A percentile compares a stretch with the other conserved stretches of the same genome.
Conservation (phyloP, 352 stramenopile genomes). For the Globisporangium echinulatum region DNA sequence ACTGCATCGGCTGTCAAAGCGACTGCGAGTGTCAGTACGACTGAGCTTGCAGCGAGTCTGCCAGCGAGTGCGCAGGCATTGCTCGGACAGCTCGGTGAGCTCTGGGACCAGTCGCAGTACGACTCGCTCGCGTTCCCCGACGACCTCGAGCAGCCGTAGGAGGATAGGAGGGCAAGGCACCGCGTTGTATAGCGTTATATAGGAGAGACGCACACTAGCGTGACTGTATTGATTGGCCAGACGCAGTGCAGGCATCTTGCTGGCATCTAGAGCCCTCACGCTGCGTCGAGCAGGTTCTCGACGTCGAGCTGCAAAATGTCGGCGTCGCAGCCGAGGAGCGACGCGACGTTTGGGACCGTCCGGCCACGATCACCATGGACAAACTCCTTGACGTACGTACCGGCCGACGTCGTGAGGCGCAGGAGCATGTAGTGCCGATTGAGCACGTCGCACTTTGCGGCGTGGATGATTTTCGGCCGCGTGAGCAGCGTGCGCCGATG, state of each 20-base stretch:
- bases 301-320: slow-evolving; percentile 99
- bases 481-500: slow-evolving; percentile 94
- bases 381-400: slow-evolving; percentile 99
- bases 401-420: slow-evolving; percentile 91
- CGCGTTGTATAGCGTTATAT: no score
- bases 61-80: slow-evolving; percentile 29
- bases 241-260: no score
- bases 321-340: slow-evolving; percentile 85
- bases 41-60: slow-evolving; percentile 9
- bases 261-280: slow-evolving; percentile 15
- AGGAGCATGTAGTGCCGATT: slow-evolving; percentile 97
- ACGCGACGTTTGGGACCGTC: slow-evolving; percentile 93
- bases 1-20: slow-evolving; percentile 29
- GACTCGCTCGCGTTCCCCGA: slow-evolving; percentile 58
- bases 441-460: slow-evolving; percentile 80
- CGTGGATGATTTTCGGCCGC: slow-evolving; percentile 87
- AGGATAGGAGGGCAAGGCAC: background rate
- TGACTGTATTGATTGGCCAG: no score
- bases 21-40: slow-evolving; percentile 4
- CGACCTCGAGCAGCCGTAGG: slow-evolving; percentile 1
- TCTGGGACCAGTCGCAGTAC: slow-evolving; percentile 84
- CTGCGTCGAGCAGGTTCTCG: slow-evolving; percentile 77
- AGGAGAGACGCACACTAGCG: background rate
- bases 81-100: slow-evolving; percentile 57
- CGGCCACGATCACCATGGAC: slow-evolving; percentile 97